Evolutionary conservation across 2,329 filamentous ascomycete genomes (phyloP).

Genomic region (Zymoseptoria tritici): DNA sequence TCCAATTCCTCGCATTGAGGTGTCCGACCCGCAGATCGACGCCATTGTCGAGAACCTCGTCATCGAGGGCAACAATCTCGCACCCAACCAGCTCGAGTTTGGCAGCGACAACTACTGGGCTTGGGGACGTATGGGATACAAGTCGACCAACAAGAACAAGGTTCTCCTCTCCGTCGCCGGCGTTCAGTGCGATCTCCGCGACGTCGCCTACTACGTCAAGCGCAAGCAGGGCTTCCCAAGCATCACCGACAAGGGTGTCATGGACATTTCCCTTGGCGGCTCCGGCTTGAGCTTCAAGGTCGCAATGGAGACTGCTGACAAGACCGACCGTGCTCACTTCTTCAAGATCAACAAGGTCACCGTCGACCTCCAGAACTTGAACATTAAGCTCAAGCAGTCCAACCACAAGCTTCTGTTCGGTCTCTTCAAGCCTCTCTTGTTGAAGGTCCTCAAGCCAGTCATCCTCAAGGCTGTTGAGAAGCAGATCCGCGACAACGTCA

Average conservation of each 20-base stretch:
- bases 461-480: conserved; percentile 85
- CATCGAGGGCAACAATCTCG: conserved; percentile 92
- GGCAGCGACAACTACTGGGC: conserved; percentile 89
- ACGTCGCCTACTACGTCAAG: conserved; percentile 92
- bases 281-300: conserved; percentile 88
- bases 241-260: conserved; percentile 78
- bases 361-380: conserved; percentile 31
- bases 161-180: conserved; percentile 81
- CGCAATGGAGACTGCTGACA: conserved; percentile 73
- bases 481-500: conserved; percentile 75
- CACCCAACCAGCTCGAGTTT: conserved; percentile 85
- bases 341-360: conserved; percentile 81
- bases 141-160: conserved; percentile 74
- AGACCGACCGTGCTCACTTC: conserved; percentile 69
- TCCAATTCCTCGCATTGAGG: conserved; percentile 89
- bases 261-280: conserved; percentile 81
- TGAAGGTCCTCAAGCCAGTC: conserved; percentile 75
- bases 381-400: conserved; percentile 85
- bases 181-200: conserved; percentile 80
- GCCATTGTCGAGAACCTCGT: conserved; percentile 90
- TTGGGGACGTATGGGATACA: conserved; percentile 83
- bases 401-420: conserved; percentile 88
- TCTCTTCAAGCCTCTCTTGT: conserved; percentile 77
- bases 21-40: conserved; percentile 75
- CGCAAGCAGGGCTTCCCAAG: conserved; percentile 89